A percentile compares a stretch with the other conserved stretches of the same genome.
Evolutionary conservation across 2,329 filamentous ascomycete species (phyloP).

Genomic region (Fusarium domesticum): DNA sequence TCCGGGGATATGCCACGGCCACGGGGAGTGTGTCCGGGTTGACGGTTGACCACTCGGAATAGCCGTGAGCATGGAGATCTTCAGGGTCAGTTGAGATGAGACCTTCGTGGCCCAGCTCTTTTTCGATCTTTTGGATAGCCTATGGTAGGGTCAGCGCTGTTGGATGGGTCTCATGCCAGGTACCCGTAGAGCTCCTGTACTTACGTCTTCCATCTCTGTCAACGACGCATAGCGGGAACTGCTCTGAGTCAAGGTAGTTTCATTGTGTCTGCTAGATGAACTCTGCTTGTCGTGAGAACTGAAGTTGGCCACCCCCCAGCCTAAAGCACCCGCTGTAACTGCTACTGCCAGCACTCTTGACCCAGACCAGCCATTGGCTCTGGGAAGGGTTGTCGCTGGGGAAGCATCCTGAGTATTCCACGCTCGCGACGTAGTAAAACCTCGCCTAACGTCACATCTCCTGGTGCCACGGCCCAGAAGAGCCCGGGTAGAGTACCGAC

Average conservation of each 20-base stretch:
- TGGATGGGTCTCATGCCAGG: too few relatives aligned
- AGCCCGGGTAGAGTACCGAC: constrained; percentile 15
- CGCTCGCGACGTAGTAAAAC: constrained; percentile 12
- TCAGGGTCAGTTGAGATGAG: constrained; percentile 62
- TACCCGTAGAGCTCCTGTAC: too few relatives aligned
- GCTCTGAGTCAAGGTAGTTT: background rate
- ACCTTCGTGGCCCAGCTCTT: constrained; percentile 47
- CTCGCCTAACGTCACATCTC: constrained; percentile 9
- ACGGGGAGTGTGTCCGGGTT: constrained; percentile 61
- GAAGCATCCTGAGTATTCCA: constrained; percentile 8
- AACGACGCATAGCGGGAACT: constrained; percentile 39
- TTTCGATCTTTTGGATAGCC: constrained; percentile 56
- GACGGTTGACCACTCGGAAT: constrained; percentile 63
- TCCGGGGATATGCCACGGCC: constrained; percentile 61
- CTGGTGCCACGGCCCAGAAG: constrained; percentile 17
- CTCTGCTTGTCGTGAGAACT: constrained; percentile 10
- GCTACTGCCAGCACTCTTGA: constrained; percentile 39
- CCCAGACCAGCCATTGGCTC: constrained; percentile 27
- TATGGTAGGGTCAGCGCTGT: too few relatives aligned
- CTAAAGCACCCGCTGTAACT: constrained; percentile 38
- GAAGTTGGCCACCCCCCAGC: constrained; percentile 41
- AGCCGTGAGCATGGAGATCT: constrained; percentile 60
- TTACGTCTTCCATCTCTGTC: constrained; percentile 43
- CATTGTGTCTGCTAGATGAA: constrained; percentile 12
- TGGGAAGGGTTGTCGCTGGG: constrained; percentile 4